Evolutionary conservation across 768 basidiomycete species (phyloP), one percentile per base, ranked within the genome.

Genomic region (Hygrophoropsis aurantiaca): DNA sequence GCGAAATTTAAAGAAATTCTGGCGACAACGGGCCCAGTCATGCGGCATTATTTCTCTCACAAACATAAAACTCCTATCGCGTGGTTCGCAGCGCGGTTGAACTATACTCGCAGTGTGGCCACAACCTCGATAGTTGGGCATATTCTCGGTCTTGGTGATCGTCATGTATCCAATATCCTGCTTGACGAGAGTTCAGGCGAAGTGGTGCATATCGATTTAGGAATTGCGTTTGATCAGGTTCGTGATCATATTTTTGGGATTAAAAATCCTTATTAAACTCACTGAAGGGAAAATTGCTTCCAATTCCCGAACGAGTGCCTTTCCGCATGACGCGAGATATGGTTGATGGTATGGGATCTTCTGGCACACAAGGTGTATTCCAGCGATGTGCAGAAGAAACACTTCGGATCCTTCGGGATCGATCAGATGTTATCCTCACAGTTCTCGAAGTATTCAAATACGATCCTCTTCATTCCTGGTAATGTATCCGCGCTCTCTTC

Each of bases 361-460:
- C 89, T 4, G 94, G 94, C 0, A 89, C 92, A 1, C 83, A 91
- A 54, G 95, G 95, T 0, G 94, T 97, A 2, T 99, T 95, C 74
- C 85, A 94, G 51, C 81, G 92, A 11, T 97, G 95, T 60, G 85
- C 92, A 1, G 94, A 99, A 67, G 91, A 98, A 66, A 97, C 94
- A 0, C 68, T 99, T 6, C 83, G 94, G 11, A 95, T 99, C 4
- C 72, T 98, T 26, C 80, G 94, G 10, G 84, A 87, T 32, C 80
- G 84, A 9, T 90, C 90, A 0, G 87, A 85, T 26, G 82, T 95
- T 37, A 85, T 99, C 59, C 82, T 94, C 79, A 97, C 94, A 1
- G 88, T 99, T 3, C 75, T 99, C 30, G 94, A 97, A 59, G 95
- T 97, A 11, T 97, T 98, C 81, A 92, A 90, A 64, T 82, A 95